Evolutionary conservation across 1,284 basidiomycete genomes (phyloP), one percentile per base, ranked within the genome.

Genomic region (Apiotrichum gracile): DNA sequence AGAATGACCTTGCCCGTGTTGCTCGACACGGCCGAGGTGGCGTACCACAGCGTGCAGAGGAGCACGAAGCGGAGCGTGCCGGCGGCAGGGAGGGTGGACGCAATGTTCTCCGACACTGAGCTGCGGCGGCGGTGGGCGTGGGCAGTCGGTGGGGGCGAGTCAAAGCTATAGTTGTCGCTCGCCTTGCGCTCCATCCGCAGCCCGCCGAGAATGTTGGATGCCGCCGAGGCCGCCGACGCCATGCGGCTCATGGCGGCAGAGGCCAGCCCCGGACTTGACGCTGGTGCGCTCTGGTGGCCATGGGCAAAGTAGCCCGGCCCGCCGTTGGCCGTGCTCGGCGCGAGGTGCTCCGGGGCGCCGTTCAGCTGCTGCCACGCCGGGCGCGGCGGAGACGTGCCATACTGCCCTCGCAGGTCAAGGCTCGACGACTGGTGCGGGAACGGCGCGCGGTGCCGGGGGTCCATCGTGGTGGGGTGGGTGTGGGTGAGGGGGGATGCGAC

Each of bases 1-100:
- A 77, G 63, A 46, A 77, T 76, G 46, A 76, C 71, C 58, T 77
- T 77, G 51, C 73, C 74, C 16, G 75, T 75, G 52, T 77, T 77
- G 50, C 70, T 73, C 3, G 72, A 74, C 7, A 77, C 50, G 2
- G 75, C 75, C n/a, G 71, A 74, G n/a, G 65, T 63, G n/a, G 66
- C 61, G 60, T 77, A 77, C 75, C 75, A 77, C 22, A 77, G 63
- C 25, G 63, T 62, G 57, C 75, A 77, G 13, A 76, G 65, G 19
- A 66, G 49, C 47, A 74, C 63, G 54, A 77, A 77, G 24, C 68
- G 63, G 40, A 74, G 54, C 1, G 70, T 73, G n/a, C 65, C 54
- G 14, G 50, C 16, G 10, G 59, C 58, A 2, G 73, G 73, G 19
- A 68, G 47, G 21, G 34, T 21, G 17, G 35, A 38, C n/a, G 35